These are phyloP conservation scores for Corchorus olitorius DNA, from an alignment of 345 rosid species.

Conservation along the genomic window DNA sequence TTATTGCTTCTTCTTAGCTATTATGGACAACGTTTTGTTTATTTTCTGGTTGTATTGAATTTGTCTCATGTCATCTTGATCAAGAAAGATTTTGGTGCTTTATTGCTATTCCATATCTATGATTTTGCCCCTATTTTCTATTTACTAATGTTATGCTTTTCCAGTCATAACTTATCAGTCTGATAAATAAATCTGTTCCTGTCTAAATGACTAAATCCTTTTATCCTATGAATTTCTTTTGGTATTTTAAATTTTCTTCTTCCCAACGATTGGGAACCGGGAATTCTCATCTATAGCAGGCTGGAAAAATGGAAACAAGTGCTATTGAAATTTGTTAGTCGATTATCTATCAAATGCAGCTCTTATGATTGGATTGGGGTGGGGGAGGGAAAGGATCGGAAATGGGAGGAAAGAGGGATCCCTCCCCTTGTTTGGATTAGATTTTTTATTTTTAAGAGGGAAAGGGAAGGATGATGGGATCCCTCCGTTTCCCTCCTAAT, in stretches of 20 bases:
- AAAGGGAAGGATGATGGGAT: no score
- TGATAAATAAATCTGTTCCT: neutral
- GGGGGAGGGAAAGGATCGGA: no score
- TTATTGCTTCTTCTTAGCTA: conserved; percentile 11
- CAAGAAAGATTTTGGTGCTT: neutral
- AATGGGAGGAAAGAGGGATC: no score
- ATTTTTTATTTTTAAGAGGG: no score
- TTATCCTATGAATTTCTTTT: no score
- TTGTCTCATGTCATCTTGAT: conserved; percentile 1
- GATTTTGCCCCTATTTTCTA: neutral
- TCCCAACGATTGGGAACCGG: neutral
- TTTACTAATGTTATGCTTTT: neutral
- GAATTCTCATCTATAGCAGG: no score
- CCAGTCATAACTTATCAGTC: neutral
- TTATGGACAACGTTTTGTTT: conserved; percentile 21
- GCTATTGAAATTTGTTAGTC: no score
- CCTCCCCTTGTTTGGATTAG: no score
- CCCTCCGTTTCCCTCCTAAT: no score
- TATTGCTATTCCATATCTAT: neutral
- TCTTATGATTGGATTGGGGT: no score
- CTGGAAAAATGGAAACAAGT: no score
- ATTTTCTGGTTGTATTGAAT: conserved; percentile 10
- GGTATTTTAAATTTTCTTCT: neutral
- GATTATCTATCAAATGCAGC: no score
- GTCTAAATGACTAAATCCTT: neutral